phyloP scores from a whole-genome alignment of 2,329 filamentous ascomycete genomes.

The Pseudogymnoascus sp. region DNA sequence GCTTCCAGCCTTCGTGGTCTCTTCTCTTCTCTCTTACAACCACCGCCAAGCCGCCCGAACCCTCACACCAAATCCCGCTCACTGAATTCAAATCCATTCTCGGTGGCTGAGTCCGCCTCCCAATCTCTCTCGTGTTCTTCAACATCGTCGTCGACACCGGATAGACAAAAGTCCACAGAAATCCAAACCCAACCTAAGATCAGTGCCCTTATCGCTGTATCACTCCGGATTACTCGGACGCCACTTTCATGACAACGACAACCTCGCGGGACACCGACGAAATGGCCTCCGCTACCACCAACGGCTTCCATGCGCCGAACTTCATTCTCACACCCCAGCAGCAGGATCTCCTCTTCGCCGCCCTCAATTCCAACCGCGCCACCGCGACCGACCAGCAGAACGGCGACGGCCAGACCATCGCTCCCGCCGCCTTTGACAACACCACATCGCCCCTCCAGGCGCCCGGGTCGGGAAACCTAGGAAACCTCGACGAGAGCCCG shows the following conservation, averaged over 20 bases:
- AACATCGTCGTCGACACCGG: background rate
- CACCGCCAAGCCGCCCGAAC: background rate
- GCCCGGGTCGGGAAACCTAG: constrained; percentile 37
- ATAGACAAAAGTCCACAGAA: too few species aligned
- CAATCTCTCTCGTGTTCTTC: background rate
- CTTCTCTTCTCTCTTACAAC: background rate
- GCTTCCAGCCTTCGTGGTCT: background rate
- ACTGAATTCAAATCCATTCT: background rate
- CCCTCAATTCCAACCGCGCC: constrained; percentile 61
- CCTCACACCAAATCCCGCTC: background rate
- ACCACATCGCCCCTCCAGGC: constrained; percentile 35
- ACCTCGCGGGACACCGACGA: constrained; percentile 1
- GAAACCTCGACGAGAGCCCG: constrained; percentile 63
- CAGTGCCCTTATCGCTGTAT: too few species aligned
- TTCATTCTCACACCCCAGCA: constrained; percentile 69
- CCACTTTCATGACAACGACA: background rate
- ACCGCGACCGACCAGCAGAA: constrained; percentile 28
- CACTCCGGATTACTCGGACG: too few species aligned
- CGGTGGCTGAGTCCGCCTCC: background rate
- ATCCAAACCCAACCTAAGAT: too few species aligned
- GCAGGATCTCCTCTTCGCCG: constrained; percentile 66
- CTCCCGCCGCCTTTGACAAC: constrained; percentile 32
- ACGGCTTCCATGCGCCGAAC: constrained; percentile 36
- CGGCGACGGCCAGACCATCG: constrained; percentile 17
- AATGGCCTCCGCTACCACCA: constrained; percentile 13